Evolutionary conservation across 371 early-diverging fungal genomes (phyloP).

Genomic region (Mortierella sp.): DNA sequence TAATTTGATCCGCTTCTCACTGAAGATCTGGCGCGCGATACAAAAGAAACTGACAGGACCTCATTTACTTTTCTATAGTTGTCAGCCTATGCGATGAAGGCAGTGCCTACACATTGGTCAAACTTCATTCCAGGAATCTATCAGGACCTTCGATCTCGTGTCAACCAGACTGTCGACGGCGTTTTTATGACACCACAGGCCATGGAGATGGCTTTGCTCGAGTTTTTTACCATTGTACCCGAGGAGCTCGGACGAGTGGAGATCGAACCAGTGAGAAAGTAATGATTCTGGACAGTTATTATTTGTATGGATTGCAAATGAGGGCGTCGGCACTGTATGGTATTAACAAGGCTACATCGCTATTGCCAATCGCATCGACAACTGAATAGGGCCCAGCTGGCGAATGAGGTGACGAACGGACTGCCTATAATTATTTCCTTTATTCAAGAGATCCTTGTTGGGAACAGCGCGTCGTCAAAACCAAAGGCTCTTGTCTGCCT

Average conservation of each 20-base stretch:
- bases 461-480: conserved; percentile 54
- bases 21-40: neutral
- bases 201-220: conserved; percentile 70
- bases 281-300: conserved; percentile 20
- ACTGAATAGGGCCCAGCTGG: conserved; percentile 55
- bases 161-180: conserved; percentile 55
- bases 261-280: conserved; percentile 66
- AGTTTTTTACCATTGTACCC: conserved; percentile 83
- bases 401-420: conserved; percentile 65
- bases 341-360: no score
- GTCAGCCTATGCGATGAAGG: conserved; percentile 75
- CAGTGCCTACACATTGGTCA: conserved; percentile 75
- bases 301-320: neutral
- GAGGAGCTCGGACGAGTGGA: conserved; percentile 81
- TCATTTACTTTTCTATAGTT: conserved; percentile 61
- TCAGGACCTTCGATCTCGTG: conserved; percentile 63
- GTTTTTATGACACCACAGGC: conserved; percentile 39
- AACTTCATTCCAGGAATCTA: conserved; percentile 70
- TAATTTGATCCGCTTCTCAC: neutral
- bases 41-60: neutral
- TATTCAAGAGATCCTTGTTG: conserved; percentile 53
- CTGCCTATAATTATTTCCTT: conserved; percentile 64
- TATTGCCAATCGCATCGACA: conserved; percentile 1
- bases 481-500: conserved; percentile 68
- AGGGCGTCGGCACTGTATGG: neutral